Evolutionary conservation across 1,284 basidiomycete species (phyloP).

Genomic region (Leucoagaricus sp.): DNA sequence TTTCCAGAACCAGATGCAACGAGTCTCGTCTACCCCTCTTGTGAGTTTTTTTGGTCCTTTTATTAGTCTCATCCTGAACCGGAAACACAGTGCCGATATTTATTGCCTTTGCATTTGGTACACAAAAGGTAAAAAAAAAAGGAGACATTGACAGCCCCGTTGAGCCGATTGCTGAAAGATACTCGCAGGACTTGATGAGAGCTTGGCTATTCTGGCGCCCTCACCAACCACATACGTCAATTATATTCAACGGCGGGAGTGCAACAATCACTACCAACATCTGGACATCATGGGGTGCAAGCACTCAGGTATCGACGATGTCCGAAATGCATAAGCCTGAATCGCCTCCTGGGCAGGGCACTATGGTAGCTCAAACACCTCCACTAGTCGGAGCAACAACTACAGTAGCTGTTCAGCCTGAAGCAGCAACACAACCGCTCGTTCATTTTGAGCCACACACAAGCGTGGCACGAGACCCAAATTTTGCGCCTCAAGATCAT

Average conservation of each 20-base stretch:
- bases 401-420: too few species aligned
- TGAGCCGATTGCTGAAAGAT: background rate
- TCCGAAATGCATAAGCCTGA: background rate
- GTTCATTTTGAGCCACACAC: too few species aligned
- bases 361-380: too few species aligned
- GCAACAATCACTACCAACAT: slow-evolving; percentile 4
- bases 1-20: slow-evolving; percentile 1
- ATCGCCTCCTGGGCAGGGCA: too few species aligned
- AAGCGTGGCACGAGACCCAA: too few species aligned
- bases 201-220: slow-evolving; percentile 13
- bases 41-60: background rate
- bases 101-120: slow-evolving; percentile 8
- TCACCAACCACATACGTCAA: background rate
- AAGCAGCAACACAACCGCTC: too few species aligned
- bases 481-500: too few species aligned
- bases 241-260: background rate
- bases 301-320: background rate
- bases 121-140: slow-evolving; percentile 11
- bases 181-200: slow-evolving; percentile 8
- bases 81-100: slow-evolving; percentile 5
- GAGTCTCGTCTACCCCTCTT: background rate
- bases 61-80: background rate
- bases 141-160: too few species aligned
- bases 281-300: background rate
- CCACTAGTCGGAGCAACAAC: too few species aligned